A percentile compares a stretch with the other conserved stretches of the same genome.
Conservation (phyloP, 345 rosid species). For the Salix suchowensis region DNA sequence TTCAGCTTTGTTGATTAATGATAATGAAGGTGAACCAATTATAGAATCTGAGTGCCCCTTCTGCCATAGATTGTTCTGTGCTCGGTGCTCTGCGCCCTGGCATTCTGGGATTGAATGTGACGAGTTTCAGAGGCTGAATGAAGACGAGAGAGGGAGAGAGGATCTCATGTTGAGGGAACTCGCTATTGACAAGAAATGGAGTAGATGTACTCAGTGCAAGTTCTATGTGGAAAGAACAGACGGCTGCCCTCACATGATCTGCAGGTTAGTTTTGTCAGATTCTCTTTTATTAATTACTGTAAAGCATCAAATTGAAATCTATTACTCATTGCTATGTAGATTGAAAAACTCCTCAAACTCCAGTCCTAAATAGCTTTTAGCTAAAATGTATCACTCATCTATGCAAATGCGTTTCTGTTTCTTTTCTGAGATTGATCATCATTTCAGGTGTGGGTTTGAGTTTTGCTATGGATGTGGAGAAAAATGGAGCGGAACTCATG, state of each 20-base stretch:
- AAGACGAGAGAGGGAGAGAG: constrained; percentile 19
- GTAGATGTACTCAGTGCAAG: constrained; percentile 19
- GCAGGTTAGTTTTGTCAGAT: constrained; percentile 15
- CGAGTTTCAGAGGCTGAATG: constrained; percentile 12
- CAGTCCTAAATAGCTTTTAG: background rate
- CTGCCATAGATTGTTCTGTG: constrained; percentile 28
- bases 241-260: constrained; percentile 25
- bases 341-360: background rate
- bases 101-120: constrained; percentile 17
- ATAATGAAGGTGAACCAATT: constrained; percentile 19
- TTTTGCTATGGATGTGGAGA: constrained; percentile 47
- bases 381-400: background rate
- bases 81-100: constrained; percentile 11
- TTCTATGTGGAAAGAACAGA: constrained; percentile 26
- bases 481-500: constrained; percentile 27
- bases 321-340: background rate
- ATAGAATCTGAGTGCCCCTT: constrained; percentile 34
- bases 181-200: constrained; percentile 18
- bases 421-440: background rate
- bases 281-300: background rate
- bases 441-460: constrained; percentile 38
- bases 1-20: constrained; percentile 44
- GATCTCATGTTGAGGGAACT: constrained; percentile 18
- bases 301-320: background rate
- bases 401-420: background rate